Percentiles rank a stretch among this genome's conserved stretches.
Conservation (phyloP, 495 filamentous ascomycete species). For the Amorphotheca resinae region DNA sequence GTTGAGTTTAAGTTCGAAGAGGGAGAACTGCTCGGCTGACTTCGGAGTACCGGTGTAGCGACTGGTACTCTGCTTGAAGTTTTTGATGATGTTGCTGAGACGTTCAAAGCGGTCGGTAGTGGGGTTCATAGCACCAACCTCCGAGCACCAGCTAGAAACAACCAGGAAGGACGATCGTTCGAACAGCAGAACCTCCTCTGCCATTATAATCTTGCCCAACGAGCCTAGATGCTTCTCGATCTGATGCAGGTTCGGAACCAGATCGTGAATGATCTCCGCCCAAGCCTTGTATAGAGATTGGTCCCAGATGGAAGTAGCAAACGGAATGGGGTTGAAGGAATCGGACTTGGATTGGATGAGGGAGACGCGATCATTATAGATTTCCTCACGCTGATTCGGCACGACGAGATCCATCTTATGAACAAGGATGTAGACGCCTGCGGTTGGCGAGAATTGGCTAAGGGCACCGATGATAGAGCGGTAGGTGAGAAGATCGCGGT, state of each 20-base stretch:
- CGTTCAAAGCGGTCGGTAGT: constrained; percentile 88
- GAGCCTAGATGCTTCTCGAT: constrained; percentile 74
- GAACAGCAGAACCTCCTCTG: constrained; percentile 89
- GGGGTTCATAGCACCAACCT: constrained; percentile 64
- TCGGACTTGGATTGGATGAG: constrained; percentile 65
- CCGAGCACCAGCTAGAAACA: constrained; percentile 70
- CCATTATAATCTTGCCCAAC: constrained; percentile 71
- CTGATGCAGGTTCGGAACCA: constrained; percentile 83
- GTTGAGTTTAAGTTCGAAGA: constrained; percentile 42
- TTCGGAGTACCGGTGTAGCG: constrained; percentile 38
- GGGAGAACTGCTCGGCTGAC: constrained; percentile 42
- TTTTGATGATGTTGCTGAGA: constrained; percentile 91
- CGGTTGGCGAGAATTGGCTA: constrained; percentile 53
- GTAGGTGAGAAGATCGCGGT: constrained; percentile 82
- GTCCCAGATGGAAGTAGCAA: constrained; percentile 96
- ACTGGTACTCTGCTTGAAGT: constrained; percentile 69
- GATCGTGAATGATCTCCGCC: constrained; percentile 90
- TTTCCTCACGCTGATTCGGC: constrained; percentile 55
- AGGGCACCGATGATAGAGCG: constrained; percentile 74
- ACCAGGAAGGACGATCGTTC: constrained; percentile 93
- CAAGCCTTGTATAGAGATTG: constrained; percentile 96
- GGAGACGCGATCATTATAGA: constrained; percentile 67
- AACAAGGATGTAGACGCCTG: constrained; percentile 69
- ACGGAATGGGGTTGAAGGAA: constrained; percentile 59
- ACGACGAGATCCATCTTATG: constrained; percentile 99